phyloP scores from a whole-genome alignment of 441 rosid species.

The Rhodomyrtus psidioides region DNA sequence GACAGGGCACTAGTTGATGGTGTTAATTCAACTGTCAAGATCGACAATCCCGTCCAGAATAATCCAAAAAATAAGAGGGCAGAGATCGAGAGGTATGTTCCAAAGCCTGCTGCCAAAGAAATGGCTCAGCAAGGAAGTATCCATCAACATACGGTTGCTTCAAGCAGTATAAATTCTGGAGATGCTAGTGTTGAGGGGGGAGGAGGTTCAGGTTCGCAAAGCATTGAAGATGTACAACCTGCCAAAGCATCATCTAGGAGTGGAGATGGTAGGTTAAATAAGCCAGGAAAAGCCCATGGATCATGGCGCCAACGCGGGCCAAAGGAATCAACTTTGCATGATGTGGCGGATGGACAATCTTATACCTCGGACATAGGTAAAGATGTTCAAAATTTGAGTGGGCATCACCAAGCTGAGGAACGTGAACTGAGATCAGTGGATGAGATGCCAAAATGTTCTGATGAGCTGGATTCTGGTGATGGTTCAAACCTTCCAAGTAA shows the following conservation, averaged over 20 bases:
- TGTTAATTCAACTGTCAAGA: slow-evolving; percentile 29
- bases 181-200: slow-evolving; percentile 28
- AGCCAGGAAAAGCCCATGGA: slow-evolving; percentile 56
- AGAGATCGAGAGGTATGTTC: slow-evolving; percentile 85
- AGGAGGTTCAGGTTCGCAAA: slow-evolving; percentile 31
- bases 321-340: slow-evolving; percentile 28
- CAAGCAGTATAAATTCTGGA: slow-evolving; percentile 13
- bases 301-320: slow-evolving; percentile 69
- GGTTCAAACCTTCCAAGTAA: slow-evolving; percentile 49
- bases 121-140: slow-evolving; percentile 58
- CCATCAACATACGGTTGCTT: slow-evolving; percentile 29
- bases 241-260: slow-evolving; percentile 27
- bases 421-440: slow-evolving; percentile 25
- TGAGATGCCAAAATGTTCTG: slow-evolving; percentile 37
- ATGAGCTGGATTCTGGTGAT: slow-evolving; percentile 46
- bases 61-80: slow-evolving; percentile 73
- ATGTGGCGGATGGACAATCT: slow-evolving; percentile 24
- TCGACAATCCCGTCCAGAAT: slow-evolving; percentile 45
- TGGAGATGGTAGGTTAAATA: slow-evolving; percentile 51
- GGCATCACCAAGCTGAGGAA: slow-evolving; percentile 33
- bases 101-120: slow-evolving; percentile 94
- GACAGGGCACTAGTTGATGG: slow-evolving; percentile 32
- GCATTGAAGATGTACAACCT: slow-evolving; percentile 29
- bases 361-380: slow-evolving; percentile 19
- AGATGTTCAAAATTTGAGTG: slow-evolving; percentile 27